A percentile compares a stretch with the other conserved stretches of the same genome.
Conservation (phyloP, 2,329 filamentous ascomycete species). For the Alternaria solani region DNA sequence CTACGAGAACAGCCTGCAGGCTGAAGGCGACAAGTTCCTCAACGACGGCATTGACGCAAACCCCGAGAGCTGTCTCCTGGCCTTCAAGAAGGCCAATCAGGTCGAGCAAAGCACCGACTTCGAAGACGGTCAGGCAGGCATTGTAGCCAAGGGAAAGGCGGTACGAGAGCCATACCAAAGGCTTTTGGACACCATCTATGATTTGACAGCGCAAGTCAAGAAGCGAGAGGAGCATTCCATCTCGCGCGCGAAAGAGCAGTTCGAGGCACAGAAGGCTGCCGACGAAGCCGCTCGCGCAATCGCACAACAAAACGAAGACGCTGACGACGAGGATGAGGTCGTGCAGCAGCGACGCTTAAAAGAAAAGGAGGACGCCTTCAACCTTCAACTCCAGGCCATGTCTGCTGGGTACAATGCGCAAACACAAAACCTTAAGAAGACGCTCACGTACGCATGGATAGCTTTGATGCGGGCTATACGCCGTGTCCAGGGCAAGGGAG, state of each 20-base stretch:
- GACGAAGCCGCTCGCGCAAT: slow-evolving; percentile 50
- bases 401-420: slow-evolving; percentile 75
- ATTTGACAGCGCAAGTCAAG: slow-evolving; percentile 75
- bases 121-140: slow-evolving; percentile 77
- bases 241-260: slow-evolving; percentile 63
- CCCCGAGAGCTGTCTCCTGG: slow-evolving; percentile 89
- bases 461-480: slow-evolving; percentile 93
- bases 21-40: slow-evolving; percentile 80
- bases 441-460: slow-evolving; percentile 94
- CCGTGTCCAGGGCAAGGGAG: slow-evolving; percentile 84
- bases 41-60: slow-evolving; percentile 86
- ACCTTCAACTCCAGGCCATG: slow-evolving; percentile 64
- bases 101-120: slow-evolving; percentile 80
- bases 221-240: slow-evolving; percentile 70
- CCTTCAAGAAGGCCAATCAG: slow-evolving; percentile 87
- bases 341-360: slow-evolving; percentile 44
- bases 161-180: slow-evolving; percentile 85
- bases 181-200: slow-evolving; percentile 87
- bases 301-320: slow-evolving; percentile 52
- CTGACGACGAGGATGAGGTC: slow-evolving; percentile 65
- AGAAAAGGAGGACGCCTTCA: slow-evolving; percentile 62
- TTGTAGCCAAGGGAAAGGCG: slow-evolving; percentile 70
- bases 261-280: slow-evolving; percentile 56
- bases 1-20: slow-evolving; percentile 75
- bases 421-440: slow-evolving; percentile 78